Percentiles rank a stretch among this genome's conserved stretches.
These are phyloP conservation scores for Sugiyamaella boreocaroliniensis DNA, from an alignment of 805 yeast species.

Conservation along the genomic window DNA sequence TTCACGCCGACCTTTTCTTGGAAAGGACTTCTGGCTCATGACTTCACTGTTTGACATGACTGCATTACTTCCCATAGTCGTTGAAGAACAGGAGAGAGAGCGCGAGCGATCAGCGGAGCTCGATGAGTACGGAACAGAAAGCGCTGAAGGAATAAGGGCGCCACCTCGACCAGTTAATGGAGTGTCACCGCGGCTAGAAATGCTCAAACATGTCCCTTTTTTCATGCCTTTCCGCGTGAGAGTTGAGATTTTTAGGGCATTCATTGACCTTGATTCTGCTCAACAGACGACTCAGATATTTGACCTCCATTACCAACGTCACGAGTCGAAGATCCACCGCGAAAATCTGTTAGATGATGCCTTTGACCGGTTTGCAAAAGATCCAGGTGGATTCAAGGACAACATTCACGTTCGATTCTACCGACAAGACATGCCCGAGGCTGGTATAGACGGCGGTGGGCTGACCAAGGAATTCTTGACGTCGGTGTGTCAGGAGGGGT, in stretches of 20 bases:
- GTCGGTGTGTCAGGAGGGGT: slow-evolving; percentile 61
- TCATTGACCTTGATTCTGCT: slow-evolving; percentile 46
- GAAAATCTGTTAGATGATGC: slow-evolving; percentile 73
- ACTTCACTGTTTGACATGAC: slow-evolving; percentile 29
- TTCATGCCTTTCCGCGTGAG: slow-evolving; percentile 70
- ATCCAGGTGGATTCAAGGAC: slow-evolving; percentile 53
- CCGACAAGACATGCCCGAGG: slow-evolving; percentile 72
- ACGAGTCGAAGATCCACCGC: slow-evolving; percentile 55
- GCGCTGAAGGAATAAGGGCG: not conserved
- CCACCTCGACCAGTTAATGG: not conserved
- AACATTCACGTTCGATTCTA: slow-evolving; percentile 58
- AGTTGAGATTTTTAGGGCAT: slow-evolving; percentile 61
- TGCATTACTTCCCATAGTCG: slow-evolving; percentile 34
- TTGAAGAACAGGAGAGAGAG: slow-evolving; percentile 39
- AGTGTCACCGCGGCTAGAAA: slow-evolving; percentile 33
- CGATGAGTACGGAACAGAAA: slow-evolving; percentile 17
- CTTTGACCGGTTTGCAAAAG: slow-evolving; percentile 43
- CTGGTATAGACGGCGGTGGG: slow-evolving; percentile 97
- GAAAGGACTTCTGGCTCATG: slow-evolving; percentile 49
- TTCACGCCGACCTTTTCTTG: slow-evolving; percentile 50
- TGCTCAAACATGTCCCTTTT: slow-evolving; percentile 65
- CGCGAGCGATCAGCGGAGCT: slow-evolving; percentile 17
- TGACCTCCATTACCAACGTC: slow-evolving; percentile 18
- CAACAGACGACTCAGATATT: slow-evolving; percentile 3
- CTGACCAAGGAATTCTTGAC: slow-evolving; percentile 86